Conservation (phyloP, 1,284 basidiomycete species). For the Rhodotorula sp. region DNA sequence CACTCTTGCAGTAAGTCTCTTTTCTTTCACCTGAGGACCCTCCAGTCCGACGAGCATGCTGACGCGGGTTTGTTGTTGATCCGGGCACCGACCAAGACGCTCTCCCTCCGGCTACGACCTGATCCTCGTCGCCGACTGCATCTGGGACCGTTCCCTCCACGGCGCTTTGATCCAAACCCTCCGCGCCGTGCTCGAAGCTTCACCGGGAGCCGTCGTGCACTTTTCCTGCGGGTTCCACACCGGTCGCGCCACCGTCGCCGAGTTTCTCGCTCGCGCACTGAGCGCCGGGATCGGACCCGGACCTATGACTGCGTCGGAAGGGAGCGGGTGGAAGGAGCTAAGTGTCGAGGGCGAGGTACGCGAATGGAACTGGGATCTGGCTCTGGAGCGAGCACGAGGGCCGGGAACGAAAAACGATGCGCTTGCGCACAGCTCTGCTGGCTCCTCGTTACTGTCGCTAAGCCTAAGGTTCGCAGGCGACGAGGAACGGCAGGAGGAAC, state of each 20-base stretch:
- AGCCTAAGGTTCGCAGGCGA: background rate
- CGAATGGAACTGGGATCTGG: background rate
- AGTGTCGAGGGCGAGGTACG: constrained; percentile 13
- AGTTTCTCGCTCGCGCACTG: constrained; percentile 5
- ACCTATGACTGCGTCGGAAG: too few species aligned
- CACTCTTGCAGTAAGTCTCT: background rate
- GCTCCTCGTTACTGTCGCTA: background rate
- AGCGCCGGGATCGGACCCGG: background rate
- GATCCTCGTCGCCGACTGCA: constrained; percentile 25
- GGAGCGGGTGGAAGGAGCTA: background rate
- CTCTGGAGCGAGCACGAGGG: background rate
- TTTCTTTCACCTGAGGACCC: too few species aligned
- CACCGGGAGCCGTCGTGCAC: background rate
- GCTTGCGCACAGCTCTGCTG: too few species aligned
- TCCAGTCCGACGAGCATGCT: background rate
- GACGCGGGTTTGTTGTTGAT: background rate
- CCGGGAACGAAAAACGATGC: too few species aligned
- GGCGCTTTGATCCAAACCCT: background rate
- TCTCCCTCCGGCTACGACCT: constrained; percentile 7
- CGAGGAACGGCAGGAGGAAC: constrained; percentile 22
- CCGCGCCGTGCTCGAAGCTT: background rate
- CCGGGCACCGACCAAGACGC: background rate
- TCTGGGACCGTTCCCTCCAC: constrained; percentile 9
- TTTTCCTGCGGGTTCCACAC: constrained; percentile 25
- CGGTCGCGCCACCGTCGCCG: constrained; percentile 9